Evolutionary conservation across 306 rosid genomes (phyloP).

Genomic region (Prunus campanulata): DNA sequence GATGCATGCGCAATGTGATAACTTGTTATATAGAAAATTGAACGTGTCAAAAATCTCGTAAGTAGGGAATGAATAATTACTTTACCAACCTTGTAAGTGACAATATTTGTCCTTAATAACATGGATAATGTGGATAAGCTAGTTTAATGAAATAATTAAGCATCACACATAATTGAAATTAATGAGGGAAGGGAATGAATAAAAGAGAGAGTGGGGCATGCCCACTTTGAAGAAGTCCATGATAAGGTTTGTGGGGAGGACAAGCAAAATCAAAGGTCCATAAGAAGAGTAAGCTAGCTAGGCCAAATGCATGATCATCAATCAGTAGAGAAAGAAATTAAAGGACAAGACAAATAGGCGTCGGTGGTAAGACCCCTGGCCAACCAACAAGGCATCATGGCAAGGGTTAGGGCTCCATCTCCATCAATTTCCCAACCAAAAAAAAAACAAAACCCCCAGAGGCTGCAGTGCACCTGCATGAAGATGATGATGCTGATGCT

Average conservation of each 20-base stretch:
- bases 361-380: conserved; percentile 45
- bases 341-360: conserved; percentile 19
- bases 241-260: conserved; percentile 25
- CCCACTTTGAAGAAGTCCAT: conserved; percentile 22
- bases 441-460: neutral
- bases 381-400: conserved; percentile 34
- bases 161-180: neutral
- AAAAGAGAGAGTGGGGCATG: conserved; percentile 21
- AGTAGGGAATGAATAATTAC: too few species aligned
- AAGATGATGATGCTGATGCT: too few species aligned
- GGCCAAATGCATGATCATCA: neutral
- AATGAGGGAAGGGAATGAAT: conserved; percentile 7
- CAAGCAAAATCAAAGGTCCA: conserved; percentile 30
- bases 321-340: neutral
- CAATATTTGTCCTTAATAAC: neutral
- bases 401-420: neutral
- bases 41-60: too few species aligned
- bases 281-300: neutral
- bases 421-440: neutral
- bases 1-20: too few species aligned
- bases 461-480: neutral
- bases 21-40: too few species aligned
- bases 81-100: neutral
- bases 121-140: neutral
- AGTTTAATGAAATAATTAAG: neutral